Evolutionary conservation across 2,329 filamentous ascomycete genomes (phyloP), one percentile per base, ranked within the genome.

Genomic region (Penicillium sp.): DNA sequence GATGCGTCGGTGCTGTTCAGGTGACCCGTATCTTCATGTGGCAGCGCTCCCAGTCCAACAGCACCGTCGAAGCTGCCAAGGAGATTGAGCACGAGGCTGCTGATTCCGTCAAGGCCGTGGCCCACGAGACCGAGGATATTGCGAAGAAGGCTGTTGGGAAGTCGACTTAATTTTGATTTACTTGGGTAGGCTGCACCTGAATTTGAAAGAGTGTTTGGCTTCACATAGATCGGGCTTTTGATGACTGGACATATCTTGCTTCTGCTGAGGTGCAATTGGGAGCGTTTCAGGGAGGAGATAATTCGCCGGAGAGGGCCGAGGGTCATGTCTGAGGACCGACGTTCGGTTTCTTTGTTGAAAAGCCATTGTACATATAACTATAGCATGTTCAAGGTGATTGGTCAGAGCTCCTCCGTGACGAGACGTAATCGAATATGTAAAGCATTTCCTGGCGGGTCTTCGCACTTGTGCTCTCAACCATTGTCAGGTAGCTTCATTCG

Each of bases 1-100:
- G 88, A 64, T 76, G 86, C 59, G 91, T 96, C 56, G 93, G 93
- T 63, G 76, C 88, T 51, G 80, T 89, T 58, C 93, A 99, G 78
- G 79, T 89, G 58, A 76, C 76, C 59, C 86, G 93, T 64, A 96
- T 97, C 66, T 72, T 82, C 61, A 48, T 81, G 64, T 86, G 84
- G 70, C 67, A 62, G 50, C 72, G 76, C 58, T 79, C 77, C 53
- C 72, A 84, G 65, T 84, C 88, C 4, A 68, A 69, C 8, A 71
- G 70, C 2, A 39, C 64, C 13, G 49, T 56, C 14, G 73, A 64
- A 46, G 70, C 72, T 11, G 62, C 68, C 42, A 71, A 72, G 61
- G 65, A 69, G 22, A 40, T 74, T 46, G 66, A 64, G 46, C 58
- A 69, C 12, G 69, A 72, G 41, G 58, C 66, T 18, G 65, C 59